Evolutionary conservation across 306 rosid species (phyloP).

Genomic region (Begonia loranthoides): DNA sequence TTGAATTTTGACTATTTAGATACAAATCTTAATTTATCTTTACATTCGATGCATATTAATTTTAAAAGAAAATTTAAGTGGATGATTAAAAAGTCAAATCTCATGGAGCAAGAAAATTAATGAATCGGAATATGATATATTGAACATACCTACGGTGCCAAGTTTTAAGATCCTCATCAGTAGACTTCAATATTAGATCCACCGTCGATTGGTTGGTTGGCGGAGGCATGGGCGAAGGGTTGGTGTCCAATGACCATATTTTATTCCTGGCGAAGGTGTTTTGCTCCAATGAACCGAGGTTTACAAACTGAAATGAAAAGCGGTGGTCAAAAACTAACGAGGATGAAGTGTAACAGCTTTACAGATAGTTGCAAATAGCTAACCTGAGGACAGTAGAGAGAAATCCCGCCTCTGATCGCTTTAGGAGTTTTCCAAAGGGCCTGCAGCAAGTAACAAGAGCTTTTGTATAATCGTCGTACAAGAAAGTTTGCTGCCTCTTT

Average conservation of each 20-base stretch:
- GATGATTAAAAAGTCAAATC: no score
- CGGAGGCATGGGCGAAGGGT: slow-evolving; percentile 56
- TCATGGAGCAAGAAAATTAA: no score
- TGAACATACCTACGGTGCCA: slow-evolving; percentile 35
- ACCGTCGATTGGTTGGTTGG: slow-evolving; percentile 50
- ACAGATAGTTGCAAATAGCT: neutral
- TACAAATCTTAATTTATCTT: no score
- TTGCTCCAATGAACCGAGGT: slow-evolving; percentile 40
- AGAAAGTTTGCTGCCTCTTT: no score
- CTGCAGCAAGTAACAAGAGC: neutral
- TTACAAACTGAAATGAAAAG: slow-evolving; percentile 39
- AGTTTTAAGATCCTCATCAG: slow-evolving; percentile 41
- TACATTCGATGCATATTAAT: no score
- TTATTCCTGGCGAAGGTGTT: slow-evolving; percentile 49
- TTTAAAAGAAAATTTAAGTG: no score
- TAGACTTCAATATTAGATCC: slow-evolving; percentile 53
- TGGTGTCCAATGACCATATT: slow-evolving; percentile 53
- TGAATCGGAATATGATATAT: no score
- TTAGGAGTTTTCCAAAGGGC: slow-evolving; percentile 35
- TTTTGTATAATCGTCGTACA: no score
- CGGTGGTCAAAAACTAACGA: no score
- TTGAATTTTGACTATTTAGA: no score
- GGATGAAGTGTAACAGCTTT: no score
- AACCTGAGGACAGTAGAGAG: slow-evolving; percentile 56
- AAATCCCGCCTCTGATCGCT: slow-evolving; percentile 70